Evolutionary conservation across 2,329 filamentous ascomycete genomes (phyloP), one percentile per base, ranked within the genome.

Genomic region (Emergomyces africanus): DNA sequence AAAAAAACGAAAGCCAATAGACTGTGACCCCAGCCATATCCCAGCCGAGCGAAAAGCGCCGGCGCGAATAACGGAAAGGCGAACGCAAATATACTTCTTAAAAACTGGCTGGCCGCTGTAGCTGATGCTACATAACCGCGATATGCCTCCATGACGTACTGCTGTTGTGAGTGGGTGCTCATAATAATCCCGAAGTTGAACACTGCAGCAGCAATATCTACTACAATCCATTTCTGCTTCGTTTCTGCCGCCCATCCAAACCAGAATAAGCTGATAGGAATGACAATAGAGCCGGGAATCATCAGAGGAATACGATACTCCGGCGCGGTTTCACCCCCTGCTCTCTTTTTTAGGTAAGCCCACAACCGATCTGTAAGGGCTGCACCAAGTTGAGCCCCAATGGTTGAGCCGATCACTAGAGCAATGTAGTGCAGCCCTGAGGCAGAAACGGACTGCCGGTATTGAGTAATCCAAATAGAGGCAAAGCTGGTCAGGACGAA

Each of bases 391-490:
- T 82, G 78, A 0, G 77, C 74, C 10, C 79, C 83, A 0, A 80
- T 67, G 59, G 84, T 77, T 70, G 86, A 85, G 1, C 85, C 86
- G 0, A 85, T 49, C 0, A 81, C 82, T 23, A 83, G 77, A 15
- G 83, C 81, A 50, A 86, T 77, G 69, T 85, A 86, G 68, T 86
- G 84, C 0, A 87, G 68, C 0, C 82, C 82, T 18, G 79, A 82
- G 33, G 82, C 80, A 57, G 81, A 79, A 9, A 79, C 74, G 0
- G 78, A 77, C 64, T 85, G 76, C 57, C 75, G 66, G 65, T 88
- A 88, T 18, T 75, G 70, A 0, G 66, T 63, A 1, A 69, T 60
- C 82, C 83, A 88, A 0, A 88, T 73, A 0, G 69, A 66, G 0
- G 85, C 80, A 63, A 86, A 87, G 5, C 81, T 86, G 0, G 82